Evolutionary conservation across 495 filamentous ascomycete species (phyloP), one percentile per base, ranked within the genome.

Genomic region (Sporormia fimetaria): DNA sequence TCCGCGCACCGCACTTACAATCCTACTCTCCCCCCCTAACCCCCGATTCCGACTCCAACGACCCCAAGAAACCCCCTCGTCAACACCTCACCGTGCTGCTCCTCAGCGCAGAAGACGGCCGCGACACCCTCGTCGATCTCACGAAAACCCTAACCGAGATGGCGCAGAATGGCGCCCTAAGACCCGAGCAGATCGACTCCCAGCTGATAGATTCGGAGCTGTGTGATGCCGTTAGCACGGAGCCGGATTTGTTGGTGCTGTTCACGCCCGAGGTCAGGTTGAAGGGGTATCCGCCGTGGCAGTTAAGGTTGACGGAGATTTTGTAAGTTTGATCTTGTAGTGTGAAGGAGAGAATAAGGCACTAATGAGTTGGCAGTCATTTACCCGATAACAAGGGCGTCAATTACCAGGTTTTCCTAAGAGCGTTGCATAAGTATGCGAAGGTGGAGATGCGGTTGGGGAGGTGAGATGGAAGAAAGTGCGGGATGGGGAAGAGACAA

Each of bases 211-310:
- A 98, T 57, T 78, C 81, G 6, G 90, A 95, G 61, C 67, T 98
- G 36, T 75, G 65, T 27, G 78, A 77, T 44, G 73, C 68, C 39
- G 72, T 84, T 25, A 81, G 82, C 69, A 66, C 60, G 12, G 90
- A 98, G 60, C 90, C 90, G 16, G 90, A 95, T 57, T 67, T 98
- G 16, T 67, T 98, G 22, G 67, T 98, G 22, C 67, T 94, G 0
- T 95, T 98, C 59, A 76, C 79, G 8, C 78, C 85, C 2, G 73
- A 71, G 42, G 71, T 95, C 37, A 76, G 80, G 51, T 64, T 98
- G 31, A 79, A 83, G 37, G 88, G 88, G 6, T 98, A 95, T 61
- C 90, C 90, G 18, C 90, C 90, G 1, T 98, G 90, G 90, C 90
- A 94, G 60, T 69, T 95, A 32, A 70, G 90, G 24, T 63, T 98